A percentile compares a stretch with the other conserved stretches of the same genome.
Conservation (phyloP, 306 rosid species). For the Echinosophora koreensis region DNA sequence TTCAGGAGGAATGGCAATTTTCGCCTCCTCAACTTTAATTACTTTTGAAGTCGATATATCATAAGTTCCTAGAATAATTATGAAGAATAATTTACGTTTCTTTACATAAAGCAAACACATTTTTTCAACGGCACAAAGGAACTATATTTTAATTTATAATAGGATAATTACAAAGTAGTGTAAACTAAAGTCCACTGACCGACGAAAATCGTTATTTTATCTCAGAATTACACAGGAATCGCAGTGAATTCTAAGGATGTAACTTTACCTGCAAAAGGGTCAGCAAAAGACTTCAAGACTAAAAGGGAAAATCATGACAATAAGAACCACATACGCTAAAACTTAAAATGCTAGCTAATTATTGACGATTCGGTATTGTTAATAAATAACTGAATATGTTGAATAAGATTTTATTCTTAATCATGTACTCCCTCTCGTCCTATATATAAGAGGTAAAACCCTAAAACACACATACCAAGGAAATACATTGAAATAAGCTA, state of each 20-base stretch:
- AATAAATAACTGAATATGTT: too few relatives aligned
- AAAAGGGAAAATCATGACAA: constrained; percentile 25
- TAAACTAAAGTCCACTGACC: constrained; percentile 37
- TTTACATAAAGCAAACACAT: constrained; percentile 42
- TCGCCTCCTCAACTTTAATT: constrained; percentile 1
- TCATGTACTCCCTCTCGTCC: too few relatives aligned
- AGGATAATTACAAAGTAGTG: constrained; percentile 39
- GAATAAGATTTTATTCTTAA: too few relatives aligned
- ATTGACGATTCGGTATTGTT: too few relatives aligned
- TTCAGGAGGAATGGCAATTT: neutral
- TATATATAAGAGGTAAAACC: too few relatives aligned
- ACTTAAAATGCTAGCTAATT: neutral
- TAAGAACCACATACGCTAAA: neutral
- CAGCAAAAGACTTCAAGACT: constrained; percentile 35
- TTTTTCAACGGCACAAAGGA: constrained; percentile 46
- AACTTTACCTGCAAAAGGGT: constrained; percentile 37
- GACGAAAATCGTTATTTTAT: constrained; percentile 45
- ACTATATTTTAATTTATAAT: constrained; percentile 19
- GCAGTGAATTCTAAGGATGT: constrained; percentile 37
- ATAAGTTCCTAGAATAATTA: neutral
- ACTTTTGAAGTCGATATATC: neutral
- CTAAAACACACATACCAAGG: too few relatives aligned
- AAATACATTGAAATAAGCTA: too few relatives aligned
- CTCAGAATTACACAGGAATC: constrained; percentile 24
- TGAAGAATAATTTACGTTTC: constrained; percentile 39